Percentiles rank a stretch among this genome's conserved stretches.
Conservation (phyloP, 176 grass and related monocot species). For the Juncus effusus region DNA sequence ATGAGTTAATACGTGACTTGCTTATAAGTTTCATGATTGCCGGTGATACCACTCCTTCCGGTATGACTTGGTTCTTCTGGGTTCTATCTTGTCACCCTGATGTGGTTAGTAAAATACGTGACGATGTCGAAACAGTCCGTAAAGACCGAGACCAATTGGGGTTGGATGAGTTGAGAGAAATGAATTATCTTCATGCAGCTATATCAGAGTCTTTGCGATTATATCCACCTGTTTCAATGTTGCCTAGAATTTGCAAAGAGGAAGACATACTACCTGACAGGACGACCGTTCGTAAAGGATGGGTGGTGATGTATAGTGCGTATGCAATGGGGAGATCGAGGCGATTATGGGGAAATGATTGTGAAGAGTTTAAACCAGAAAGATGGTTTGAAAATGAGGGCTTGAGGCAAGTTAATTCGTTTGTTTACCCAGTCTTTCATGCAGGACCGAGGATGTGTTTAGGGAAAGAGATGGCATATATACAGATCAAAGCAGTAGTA, state of each 20-base stretch:
- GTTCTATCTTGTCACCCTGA: conserved; percentile 24
- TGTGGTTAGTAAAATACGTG: conserved; percentile 23
- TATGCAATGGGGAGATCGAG: conserved; percentile 35
- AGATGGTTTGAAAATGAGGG: conserved; percentile 33
- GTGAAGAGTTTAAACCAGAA: conserved; percentile 34
- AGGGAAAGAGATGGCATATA: conserved; percentile 38
- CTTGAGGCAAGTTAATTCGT: conserved; percentile 29
- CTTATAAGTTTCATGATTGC: conserved; percentile 36
- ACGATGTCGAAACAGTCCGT: conserved; percentile 18
- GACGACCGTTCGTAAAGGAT: conserved; percentile 19
- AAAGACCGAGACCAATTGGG: conserved; percentile 27
- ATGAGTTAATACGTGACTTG: conserved; percentile 24
- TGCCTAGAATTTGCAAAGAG: conserved; percentile 14
- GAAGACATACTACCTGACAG: conserved; percentile 34
- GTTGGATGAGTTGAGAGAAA: conserved; percentile 36
- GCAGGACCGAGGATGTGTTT: conserved; percentile 35
- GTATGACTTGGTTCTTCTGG: conserved; percentile 46
- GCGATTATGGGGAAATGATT: conserved; percentile 38
- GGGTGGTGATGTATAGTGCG: conserved; percentile 27
- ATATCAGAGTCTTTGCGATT: conserved; percentile 50
- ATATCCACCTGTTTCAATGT: conserved; percentile 41
- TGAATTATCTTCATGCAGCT: conserved; percentile 56
- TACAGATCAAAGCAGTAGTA: conserved; percentile 39
- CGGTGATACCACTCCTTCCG: conserved; percentile 34
- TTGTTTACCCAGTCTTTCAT: conserved; percentile 40